Conservation (phyloP, 2,329 filamentous ascomycete genomes). For the Alternaria dauci region DNA sequence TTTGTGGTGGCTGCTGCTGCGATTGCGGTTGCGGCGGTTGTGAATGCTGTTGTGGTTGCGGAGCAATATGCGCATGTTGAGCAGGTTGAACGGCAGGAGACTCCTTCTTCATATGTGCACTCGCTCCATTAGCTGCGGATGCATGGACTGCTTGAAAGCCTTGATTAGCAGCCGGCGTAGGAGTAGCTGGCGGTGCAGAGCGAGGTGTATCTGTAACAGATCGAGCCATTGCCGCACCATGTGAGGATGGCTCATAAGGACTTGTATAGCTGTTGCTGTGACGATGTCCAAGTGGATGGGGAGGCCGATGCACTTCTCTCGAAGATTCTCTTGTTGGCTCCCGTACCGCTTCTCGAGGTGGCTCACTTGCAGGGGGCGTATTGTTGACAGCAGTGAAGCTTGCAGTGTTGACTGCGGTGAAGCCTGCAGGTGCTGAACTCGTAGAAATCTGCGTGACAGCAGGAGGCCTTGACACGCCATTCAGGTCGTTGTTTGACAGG, state of each 20-base stretch:
- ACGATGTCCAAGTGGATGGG: slow-evolving; percentile 19
- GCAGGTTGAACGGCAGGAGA: slow-evolving; percentile 30
- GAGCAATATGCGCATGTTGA: slow-evolving; percentile 30
- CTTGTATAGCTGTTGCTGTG: slow-evolving; percentile 39
- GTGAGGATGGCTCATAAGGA: slow-evolving; percentile 40
- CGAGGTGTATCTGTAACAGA: slow-evolving; percentile 23
- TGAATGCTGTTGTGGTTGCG: slow-evolving; percentile 23
- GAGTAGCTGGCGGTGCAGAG: slow-evolving; percentile 22
- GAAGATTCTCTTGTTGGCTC: slow-evolving; percentile 25
- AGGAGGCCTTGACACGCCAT: slow-evolving; percentile 32
- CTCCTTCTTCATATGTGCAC: slow-evolving; percentile 28
- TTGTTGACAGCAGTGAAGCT: slow-evolving; percentile 39
- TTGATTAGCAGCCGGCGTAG: slow-evolving; percentile 15
- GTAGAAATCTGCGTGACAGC: slow-evolving; percentile 18
- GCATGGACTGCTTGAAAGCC: slow-evolving; percentile 25
- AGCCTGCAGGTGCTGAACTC: slow-evolving; percentile 24
- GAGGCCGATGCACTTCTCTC: slow-evolving; percentile 20
- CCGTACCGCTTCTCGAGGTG: slow-evolving; percentile 20
- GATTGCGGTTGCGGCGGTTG: slow-evolving; percentile 25
- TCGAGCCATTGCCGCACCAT: slow-evolving; percentile 18
- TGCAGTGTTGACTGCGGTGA: slow-evolving; percentile 36
- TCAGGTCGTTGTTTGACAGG: slow-evolving; percentile 42
- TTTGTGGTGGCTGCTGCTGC: slow-evolving; percentile 8
- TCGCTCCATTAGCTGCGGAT: slow-evolving; percentile 25
- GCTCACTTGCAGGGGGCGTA: slow-evolving; percentile 22